Evolutionary conservation across 2,329 filamentous ascomycete species (phyloP).

Genomic region (Penicillium hordei): DNA sequence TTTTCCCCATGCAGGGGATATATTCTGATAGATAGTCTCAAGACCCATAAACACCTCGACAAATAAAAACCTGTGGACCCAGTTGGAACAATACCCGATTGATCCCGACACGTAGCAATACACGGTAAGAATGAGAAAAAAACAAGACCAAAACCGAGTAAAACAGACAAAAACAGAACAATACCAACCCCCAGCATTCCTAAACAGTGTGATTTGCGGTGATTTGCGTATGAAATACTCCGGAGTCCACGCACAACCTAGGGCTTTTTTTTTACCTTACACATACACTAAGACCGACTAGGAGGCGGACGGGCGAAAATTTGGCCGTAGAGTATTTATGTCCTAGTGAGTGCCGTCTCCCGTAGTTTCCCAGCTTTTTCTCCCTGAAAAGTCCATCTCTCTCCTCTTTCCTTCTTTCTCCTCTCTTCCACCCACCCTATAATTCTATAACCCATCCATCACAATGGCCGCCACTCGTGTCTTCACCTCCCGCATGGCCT

Average conservation of each 20-base stretch:
- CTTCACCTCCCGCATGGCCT: constrained; percentile 72
- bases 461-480: constrained; percentile 79
- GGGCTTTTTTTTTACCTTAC: constrained; percentile 27
- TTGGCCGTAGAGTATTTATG: constrained; percentile 42
- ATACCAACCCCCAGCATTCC: constrained; percentile 22
- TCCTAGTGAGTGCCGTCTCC: constrained; percentile 31
- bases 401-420: constrained; percentile 26
- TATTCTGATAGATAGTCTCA: constrained; percentile 1
- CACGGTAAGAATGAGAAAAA: constrained; percentile 22
- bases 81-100: constrained; percentile 12
- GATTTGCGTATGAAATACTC: constrained; percentile 23
- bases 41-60: not conserved
- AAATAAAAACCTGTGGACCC: constrained; percentile 3
- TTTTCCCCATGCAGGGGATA: constrained; percentile 7
- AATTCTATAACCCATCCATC: constrained; percentile 50
- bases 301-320: constrained; percentile 40
- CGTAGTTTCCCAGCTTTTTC: constrained; percentile 39
- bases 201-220: constrained; percentile 15
- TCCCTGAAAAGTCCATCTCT: constrained; percentile 33
- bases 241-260: constrained; percentile 27
- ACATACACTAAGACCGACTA: constrained; percentile 33
- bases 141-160: not conserved
- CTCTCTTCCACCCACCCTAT: constrained; percentile 24
- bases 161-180: constrained; percentile 6
- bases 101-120: constrained; percentile 20